These are phyloP conservation scores for Cicer bijugum DNA, from an alignment of 306 rosid genomes.

Conservation along the genomic window DNA sequence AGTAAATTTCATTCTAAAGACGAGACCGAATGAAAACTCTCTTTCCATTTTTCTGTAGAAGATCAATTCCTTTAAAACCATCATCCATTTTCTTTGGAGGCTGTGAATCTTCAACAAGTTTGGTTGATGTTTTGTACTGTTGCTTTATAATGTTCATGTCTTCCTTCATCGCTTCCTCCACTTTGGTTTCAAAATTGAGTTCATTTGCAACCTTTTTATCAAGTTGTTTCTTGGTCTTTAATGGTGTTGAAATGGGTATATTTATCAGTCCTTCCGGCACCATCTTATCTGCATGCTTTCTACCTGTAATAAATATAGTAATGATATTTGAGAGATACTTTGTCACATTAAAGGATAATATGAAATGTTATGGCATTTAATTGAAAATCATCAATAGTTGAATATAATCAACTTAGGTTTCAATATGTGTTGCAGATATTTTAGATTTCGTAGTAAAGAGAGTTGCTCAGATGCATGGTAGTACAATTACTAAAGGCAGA, in stretches of 20 bases:
- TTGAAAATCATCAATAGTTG: background rate
- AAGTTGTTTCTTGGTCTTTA: constrained; percentile 47
- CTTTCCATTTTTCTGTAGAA: constrained; percentile 51
- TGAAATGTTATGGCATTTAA: background rate
- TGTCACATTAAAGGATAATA: too few relatives aligned
- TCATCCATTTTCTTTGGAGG: constrained; percentile 53
- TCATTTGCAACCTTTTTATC: constrained; percentile 53
- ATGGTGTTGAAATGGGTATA: constrained; percentile 45
- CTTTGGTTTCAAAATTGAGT: constrained; percentile 45
- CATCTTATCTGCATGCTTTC: constrained; percentile 53
- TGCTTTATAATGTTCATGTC: constrained; percentile 48
- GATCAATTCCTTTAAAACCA: constrained; percentile 49
- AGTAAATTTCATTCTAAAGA: constrained; percentile 48
- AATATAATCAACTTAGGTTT: background rate
- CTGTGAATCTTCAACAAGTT: constrained; percentile 46
- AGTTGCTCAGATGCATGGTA: background rate
- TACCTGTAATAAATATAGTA: constrained; percentile 52
- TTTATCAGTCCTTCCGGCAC: constrained; percentile 52
- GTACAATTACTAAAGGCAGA: background rate
- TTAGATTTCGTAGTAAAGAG: background rate
- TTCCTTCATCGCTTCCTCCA: constrained; percentile 60
- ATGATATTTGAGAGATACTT: constrained; percentile 2
- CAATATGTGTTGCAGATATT: background rate
- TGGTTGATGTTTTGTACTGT: constrained; percentile 49
- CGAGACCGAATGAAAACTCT: constrained; percentile 75